These are phyloP conservation scores for Cupressus sempervirens DNA, from an alignment of 75 land plant genomes.

Conservation along the genomic window DNA sequence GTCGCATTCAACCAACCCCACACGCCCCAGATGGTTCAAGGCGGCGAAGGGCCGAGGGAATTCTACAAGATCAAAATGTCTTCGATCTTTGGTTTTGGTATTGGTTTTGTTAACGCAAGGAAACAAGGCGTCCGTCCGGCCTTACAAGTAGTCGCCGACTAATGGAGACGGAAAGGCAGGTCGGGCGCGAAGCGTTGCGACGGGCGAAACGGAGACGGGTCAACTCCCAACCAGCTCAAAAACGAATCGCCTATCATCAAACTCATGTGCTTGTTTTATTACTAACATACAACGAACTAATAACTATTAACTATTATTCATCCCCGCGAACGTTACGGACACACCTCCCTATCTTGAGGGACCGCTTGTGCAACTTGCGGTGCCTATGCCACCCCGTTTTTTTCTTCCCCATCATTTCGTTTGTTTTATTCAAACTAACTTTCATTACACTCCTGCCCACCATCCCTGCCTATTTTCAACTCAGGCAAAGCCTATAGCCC, in stretches of 20 bases:
- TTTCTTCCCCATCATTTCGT: too few relatives aligned
- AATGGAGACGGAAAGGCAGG: neutral
- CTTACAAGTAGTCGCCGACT: too few relatives aligned
- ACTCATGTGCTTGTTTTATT: too few relatives aligned
- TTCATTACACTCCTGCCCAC: too few relatives aligned
- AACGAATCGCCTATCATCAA: neutral
- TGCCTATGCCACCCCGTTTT: neutral
- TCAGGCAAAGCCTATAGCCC: too few relatives aligned
- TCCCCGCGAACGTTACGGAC: neutral
- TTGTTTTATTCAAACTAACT: neutral
- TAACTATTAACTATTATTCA: too few relatives aligned
- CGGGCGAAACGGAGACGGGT: neutral
- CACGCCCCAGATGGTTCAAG: neutral
- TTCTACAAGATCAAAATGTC: too few relatives aligned
- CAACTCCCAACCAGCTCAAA: neutral
- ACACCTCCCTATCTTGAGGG: neutral
- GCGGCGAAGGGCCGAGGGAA: neutral
- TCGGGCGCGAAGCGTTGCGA: neutral
- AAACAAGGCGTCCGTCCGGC: too few relatives aligned
- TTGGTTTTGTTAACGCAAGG: neutral
- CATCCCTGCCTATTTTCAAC: too few relatives aligned
- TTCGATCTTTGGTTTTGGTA: too few relatives aligned
- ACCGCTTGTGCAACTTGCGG: neutral
- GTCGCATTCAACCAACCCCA: neutral
- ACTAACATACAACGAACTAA: too few relatives aligned